Percentiles rank a stretch among this genome's conserved stretches.
phyloP scores from a whole-genome alignment of 2,329 filamentous ascomycete species.

The Cryoendolithus antarcticus region DNA sequence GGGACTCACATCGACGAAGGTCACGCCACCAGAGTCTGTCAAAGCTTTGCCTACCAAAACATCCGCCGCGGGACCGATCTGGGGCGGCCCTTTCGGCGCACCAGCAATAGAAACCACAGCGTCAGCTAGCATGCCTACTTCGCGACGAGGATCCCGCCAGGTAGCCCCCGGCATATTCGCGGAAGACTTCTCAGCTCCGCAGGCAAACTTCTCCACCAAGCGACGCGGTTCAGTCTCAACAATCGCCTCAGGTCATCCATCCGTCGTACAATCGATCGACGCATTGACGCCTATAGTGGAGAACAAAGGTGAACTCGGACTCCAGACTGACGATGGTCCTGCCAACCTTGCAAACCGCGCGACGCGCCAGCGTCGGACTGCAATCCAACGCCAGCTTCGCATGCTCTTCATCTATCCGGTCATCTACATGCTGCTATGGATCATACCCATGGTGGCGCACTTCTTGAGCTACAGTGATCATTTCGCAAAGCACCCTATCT shows the following conservation, averaged over 20 bases:
- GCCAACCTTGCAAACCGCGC: conserved; percentile 6
- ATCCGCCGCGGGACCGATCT: conserved; percentile 7
- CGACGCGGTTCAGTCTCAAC: conserved; percentile 15
- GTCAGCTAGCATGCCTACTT: conserved; percentile 13
- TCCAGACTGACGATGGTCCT: background rate
- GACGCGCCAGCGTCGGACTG: conserved; percentile 18
- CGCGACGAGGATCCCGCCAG: conserved; percentile 18
- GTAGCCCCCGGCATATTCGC: conserved; percentile 8
- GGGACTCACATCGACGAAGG: background rate
- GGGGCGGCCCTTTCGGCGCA: conserved; percentile 10
- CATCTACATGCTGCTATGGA: conserved; percentile 61
- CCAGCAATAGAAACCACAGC: background rate
- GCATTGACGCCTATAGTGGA: conserved; percentile 15
- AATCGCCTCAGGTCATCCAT: conserved; percentile 9
- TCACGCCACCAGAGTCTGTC: background rate
- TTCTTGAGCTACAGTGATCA: conserved; percentile 45
- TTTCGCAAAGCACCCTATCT: conserved; percentile 41
- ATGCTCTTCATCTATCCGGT: conserved; percentile 66
- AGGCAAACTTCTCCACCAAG: conserved; percentile 2
- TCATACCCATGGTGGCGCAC: conserved; percentile 57
- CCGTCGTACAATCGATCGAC: conserved; percentile 8
- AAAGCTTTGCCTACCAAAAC: conserved; percentile 1
- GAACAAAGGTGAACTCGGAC: conserved; percentile 1
- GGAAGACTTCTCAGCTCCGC: conserved; percentile 16
- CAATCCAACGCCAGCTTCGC: conserved; percentile 55